Evolutionary conservation across 1,139 yeast genomes (phyloP).

Genomic region (Kodamaea anthophila): DNA sequence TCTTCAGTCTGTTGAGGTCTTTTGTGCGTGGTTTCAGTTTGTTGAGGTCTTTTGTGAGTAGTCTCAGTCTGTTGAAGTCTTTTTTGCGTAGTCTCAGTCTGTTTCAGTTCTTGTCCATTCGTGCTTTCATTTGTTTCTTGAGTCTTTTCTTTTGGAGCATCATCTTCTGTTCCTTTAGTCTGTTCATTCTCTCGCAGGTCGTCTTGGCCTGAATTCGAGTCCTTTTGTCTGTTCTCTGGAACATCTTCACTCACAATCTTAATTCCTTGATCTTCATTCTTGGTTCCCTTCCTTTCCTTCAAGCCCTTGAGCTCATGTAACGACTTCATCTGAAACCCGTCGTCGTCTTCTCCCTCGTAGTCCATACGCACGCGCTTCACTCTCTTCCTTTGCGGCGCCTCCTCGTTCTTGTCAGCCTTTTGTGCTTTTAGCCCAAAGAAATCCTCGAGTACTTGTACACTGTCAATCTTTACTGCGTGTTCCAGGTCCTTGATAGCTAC

Average conservation of each 20-base stretch:
- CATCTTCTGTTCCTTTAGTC: not conserved
- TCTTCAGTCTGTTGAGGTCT: not conserved
- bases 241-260: not conserved
- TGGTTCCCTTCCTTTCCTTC: conserved; percentile 3
- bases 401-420: conserved; percentile 15
- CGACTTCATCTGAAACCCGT: conserved; percentile 38
- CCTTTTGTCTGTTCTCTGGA: conserved; percentile 3
- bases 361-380: conserved; percentile 16
- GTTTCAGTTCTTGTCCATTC: not conserved
- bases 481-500: conserved; percentile 39
- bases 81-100: no score
- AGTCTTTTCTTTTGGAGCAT: not conserved
- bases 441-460: conserved; percentile 40
- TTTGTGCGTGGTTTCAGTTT: not conserved
- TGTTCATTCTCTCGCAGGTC: conserved; percentile 5
- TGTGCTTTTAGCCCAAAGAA: conserved; percentile 30
- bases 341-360: conserved; percentile 24
- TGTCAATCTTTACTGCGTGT: conserved; percentile 41
- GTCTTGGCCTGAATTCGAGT: conserved; percentile 4
- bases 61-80: no score
- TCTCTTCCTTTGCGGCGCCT: conserved; percentile 14
- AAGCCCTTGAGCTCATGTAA: conserved; percentile 36
- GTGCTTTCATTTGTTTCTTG: not conserved
- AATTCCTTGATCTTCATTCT: conserved; percentile 7
- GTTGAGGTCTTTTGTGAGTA: no score